phyloP scores from a whole-genome alignment of 2,329 filamentous ascomycete species.

The Microascus cirrosus region DNA sequence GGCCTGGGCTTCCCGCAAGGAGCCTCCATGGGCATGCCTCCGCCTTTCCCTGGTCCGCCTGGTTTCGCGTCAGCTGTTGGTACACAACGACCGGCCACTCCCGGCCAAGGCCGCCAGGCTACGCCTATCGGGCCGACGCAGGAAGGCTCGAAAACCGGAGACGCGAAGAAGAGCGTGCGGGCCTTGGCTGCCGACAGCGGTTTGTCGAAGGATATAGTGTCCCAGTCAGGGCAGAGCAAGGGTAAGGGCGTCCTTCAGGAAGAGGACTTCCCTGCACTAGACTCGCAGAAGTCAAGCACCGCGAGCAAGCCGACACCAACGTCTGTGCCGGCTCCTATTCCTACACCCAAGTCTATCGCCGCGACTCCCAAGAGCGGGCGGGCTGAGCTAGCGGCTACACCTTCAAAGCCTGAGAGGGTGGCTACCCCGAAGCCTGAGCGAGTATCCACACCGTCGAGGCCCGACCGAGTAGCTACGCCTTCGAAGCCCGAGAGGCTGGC shows the following conservation, averaged over 20 bases:
- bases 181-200: conserved; percentile 32
- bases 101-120: background rate
- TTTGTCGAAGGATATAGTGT: conserved; percentile 32
- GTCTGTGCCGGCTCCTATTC: conserved; percentile 22
- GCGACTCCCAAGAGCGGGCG: conserved; percentile 15
- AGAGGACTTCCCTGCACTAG: conserved; percentile 52
- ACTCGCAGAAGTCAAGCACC: conserved; percentile 29
- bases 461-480: background rate
- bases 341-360: conserved; percentile 18
- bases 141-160: conserved; percentile 13
- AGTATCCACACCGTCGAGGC: conserved; percentile 4
- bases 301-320: conserved; percentile 18
- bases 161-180: conserved; percentile 32
- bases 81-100: background rate
- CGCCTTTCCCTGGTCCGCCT: background rate
- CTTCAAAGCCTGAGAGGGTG: conserved; percentile 9
- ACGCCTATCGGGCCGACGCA: conserved; percentile 3
- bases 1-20: background rate
- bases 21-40: background rate
- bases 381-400: conserved; percentile 7
- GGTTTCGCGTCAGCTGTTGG: background rate
- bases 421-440: background rate
- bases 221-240: conserved; percentile 21
- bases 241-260: conserved; percentile 34
- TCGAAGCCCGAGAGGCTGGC: background rate